Percentiles rank a stretch among this genome's conserved stretches.
Conservation (phyloP, 768 basidiomycete species). For the Boletus speciosus region DNA sequence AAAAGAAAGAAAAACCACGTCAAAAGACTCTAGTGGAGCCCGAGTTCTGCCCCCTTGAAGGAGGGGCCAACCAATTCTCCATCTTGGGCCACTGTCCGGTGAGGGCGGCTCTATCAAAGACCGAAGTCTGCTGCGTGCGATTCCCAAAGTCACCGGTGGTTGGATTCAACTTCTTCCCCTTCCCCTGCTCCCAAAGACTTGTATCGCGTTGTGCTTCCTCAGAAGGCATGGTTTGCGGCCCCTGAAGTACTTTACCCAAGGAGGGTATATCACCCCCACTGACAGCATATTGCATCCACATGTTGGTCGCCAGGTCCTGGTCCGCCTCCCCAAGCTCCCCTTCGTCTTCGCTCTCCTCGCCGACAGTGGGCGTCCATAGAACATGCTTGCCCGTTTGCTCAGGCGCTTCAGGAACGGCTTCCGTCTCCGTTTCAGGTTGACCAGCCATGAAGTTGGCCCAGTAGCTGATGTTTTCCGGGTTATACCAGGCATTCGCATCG, state of each 20-base stretch:
- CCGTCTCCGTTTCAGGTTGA: constrained; percentile 8
- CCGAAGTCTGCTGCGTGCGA: constrained; percentile 24
- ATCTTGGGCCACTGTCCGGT: constrained; percentile 34
- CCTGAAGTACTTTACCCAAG: constrained; percentile 2
- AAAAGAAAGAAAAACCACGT: not conserved
- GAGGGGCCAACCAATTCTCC: constrained; percentile 32
- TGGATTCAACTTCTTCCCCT: constrained; percentile 17
- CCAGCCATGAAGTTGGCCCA: constrained; percentile 29
- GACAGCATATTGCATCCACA: constrained; percentile 33
- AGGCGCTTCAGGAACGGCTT: not conserved
- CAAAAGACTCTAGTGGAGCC: constrained; percentile 31
- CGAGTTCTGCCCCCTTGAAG: constrained; percentile 30
- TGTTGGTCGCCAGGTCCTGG: constrained; percentile 12
- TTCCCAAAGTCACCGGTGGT: constrained; percentile 16
- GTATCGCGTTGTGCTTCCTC: constrained; percentile 7
- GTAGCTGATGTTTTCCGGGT: constrained; percentile 24
- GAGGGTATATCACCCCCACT: constrained; percentile 22
- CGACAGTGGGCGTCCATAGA: constrained; percentile 24
- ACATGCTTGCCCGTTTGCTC: constrained; percentile 18
- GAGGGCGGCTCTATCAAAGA: constrained; percentile 26
- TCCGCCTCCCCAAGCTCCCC: constrained; percentile 15
- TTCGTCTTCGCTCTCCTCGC: constrained; percentile 23
- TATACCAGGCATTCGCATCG: constrained; percentile 22
- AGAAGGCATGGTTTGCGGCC: not conserved
- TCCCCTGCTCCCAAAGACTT: constrained; percentile 24